Evolutionary conservation across 2,329 filamentous ascomycete genomes (phyloP), one percentile per base, ranked within the genome.

Genomic region (Colletotrichum caudatum): DNA sequence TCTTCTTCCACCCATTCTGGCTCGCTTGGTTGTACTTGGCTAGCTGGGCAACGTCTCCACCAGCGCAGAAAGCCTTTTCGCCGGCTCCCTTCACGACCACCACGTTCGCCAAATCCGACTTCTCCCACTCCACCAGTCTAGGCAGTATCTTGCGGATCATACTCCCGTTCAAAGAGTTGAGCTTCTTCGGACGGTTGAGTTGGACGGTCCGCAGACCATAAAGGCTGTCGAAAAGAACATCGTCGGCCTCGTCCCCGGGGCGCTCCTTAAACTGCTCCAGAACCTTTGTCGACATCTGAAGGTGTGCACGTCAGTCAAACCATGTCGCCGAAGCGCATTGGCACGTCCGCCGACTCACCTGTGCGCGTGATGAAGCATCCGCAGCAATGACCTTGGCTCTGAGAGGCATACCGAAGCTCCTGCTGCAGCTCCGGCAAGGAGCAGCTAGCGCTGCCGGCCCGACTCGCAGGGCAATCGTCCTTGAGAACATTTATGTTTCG

Each of bases 81-180:
- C 96, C 97, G 33, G 93, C 90, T 73, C 96, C 96, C 82, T 97
- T 97, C 81, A 99, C 91, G 75, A 99, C 89, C 69, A 99, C 85
- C 8, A 98, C 90, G 81, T 97, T 97, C 67, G 96, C 95, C 84
- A 99, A 87, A 79, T 97, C 92, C 37, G 95, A 98, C 83, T 97
- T 96, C 78, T 93, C 90, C 95, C 95, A 99, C 86, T 98, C 95
- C 78, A 93, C 87, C 78, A 99, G 82, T 69, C 96, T 90, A 29
- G 95, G 95, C 58, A 94, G 85, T 77, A 99, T 98, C 85, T 99
- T 98, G 77, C 93, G 90, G 74, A 92, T 93, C 97, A 99, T 99
- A 69, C 95, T 98, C 64, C 88, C 93, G 81, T 97, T 95, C 76
- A 99, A 90, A 35, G 95, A 93, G 83, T 99, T 98, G 80, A 94